Evolutionary conservation across 2,329 filamentous ascomycete genomes (phyloP), one percentile per base, ranked within the genome.

Genomic region (Monosporascus sp.): DNA sequence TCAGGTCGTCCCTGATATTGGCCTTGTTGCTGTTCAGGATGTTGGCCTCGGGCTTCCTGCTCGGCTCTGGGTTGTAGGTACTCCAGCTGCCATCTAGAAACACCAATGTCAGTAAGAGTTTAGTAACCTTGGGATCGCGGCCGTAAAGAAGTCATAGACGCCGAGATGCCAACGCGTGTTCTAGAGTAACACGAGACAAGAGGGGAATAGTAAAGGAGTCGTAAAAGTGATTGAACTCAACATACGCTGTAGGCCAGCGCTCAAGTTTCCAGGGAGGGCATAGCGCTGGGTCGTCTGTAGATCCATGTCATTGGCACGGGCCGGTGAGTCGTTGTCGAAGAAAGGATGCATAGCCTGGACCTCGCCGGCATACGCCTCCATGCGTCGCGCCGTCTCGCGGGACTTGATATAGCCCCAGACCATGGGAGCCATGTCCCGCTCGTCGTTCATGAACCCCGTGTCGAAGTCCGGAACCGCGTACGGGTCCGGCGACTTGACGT

Each of bases 341-440:
- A 86, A 85, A 11, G 89, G 89, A 67, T 91, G 88, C 74, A 82
- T 83, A 49, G 68, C 72, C 60, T 79, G 72, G 6, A 89, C 87
- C 67, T 92, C 88, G 55, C 88, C 88, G 1, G 87, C 87, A 59
- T 89, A 91, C 0, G 87, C 84, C 26, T 86, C 80, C 88, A 91
- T 91, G 58, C 87, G 82, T 3, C 88, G 80, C 2, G 88, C 88
- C 3, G 87, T 91, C 77, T 91, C 88, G 53, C 88, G 85, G 2
- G 85, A 89, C 73, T 91, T 91, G 76, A 91, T 88, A 71, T 91
- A 91, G 4, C 85, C 85, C 88, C 88, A 91, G 6, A 92, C 87
- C 85, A 89, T 90, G 8, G 88, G 87, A 1, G 85, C 87, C 88
- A 92, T 91, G 64, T 92, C 89, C 24, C 88, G 79, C 71, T 89